Evolutionary conservation across 2,329 filamentous ascomycete species (phyloP), one percentile per base, ranked within the genome.

Genomic region (Aspergillaceae sp.): DNA sequence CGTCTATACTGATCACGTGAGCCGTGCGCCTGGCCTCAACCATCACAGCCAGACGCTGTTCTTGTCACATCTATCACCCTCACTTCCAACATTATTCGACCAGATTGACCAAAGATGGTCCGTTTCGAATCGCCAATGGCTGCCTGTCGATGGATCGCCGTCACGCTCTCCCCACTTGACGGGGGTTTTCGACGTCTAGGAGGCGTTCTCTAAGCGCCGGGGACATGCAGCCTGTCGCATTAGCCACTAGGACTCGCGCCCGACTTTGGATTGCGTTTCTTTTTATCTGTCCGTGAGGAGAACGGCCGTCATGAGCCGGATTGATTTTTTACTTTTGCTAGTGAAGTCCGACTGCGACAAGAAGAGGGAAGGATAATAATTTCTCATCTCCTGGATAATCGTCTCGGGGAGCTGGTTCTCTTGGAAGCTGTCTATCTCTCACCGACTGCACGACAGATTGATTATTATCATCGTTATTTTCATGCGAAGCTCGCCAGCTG

Each of bases 161-260:
- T 38, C 36, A 11, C 36, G n/a, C 36, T 7, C 36, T 38, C 36
- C 36, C 11, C 7, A 19, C 8, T 9, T 8, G 26, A 19, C 27
- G 36, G 26, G 36, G 36, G 36, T 38, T 26, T 38, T 44, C 44
- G 52, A 45, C 55, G 53, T 52, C 40, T 57, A 37, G 37, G 42
- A 37, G 49, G 46, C 40, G 43, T 47, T 47, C 50, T 57, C 45
- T 57, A 57, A 57, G 52, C 56, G 56, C 55, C 48, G 44, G 43
- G 35, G 41, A 41, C 45, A 48, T 38, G 36, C 26, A 42, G 40
- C 29, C 29, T 28, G 36, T 26, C 36, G 36, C 34, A 36, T 36
- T 19, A 19, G 19, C 19, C 19, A 19, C 19, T 19, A 19, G 19
- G 19, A 19, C 19, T 19, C 19, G 19, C 19, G 19, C 19, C 19